phyloP scores from a whole-genome alignment of 805 yeast species.

The Schwanniomyces sp. region DNA sequence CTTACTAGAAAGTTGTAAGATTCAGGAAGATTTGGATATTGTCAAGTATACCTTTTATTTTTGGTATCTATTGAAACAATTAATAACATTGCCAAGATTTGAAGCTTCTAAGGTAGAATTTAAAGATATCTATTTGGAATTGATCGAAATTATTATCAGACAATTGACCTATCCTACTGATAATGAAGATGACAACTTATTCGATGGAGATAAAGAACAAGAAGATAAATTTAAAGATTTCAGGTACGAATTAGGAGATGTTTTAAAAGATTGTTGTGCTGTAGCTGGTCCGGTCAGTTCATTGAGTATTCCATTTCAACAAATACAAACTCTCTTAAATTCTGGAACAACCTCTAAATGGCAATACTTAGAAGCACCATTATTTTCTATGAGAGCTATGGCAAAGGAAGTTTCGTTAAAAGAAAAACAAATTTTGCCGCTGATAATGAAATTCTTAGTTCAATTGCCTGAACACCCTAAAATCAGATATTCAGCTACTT shows the following conservation, averaged over 20 bases:
- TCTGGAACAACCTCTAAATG: slow-evolving; percentile 50
- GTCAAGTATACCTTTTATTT: slow-evolving; percentile 89
- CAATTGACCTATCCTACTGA: slow-evolving; percentile 74
- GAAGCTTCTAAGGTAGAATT: slow-evolving; percentile 51
- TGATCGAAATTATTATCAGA: slow-evolving; percentile 59
- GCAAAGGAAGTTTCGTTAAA: slow-evolving; percentile 79
- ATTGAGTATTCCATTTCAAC: slow-evolving; percentile 65
- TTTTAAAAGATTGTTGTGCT: slow-evolving; percentile 91
- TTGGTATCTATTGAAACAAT: slow-evolving; percentile 81
- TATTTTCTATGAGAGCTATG: slow-evolving; percentile 90
- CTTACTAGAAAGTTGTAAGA: slow-evolving; percentile 66
- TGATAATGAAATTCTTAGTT: slow-evolving; percentile 66
- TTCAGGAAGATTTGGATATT: slow-evolving; percentile 82
- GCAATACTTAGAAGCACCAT: slow-evolving; percentile 89
- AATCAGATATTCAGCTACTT: slow-evolving; percentile 87
- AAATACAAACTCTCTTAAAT: slow-evolving; percentile 46
- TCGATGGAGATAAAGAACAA: slow-evolving; percentile 68
- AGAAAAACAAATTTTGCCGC: slow-evolving; percentile 70
- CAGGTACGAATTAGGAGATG: slow-evolving; percentile 96
- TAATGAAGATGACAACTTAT: slow-evolving; percentile 36
- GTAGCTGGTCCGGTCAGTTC: slow-evolving; percentile 79
- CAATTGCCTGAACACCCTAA: slow-evolving; percentile 82
- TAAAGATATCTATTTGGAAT: slow-evolving; percentile 53
- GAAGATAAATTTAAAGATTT: slow-evolving; percentile 93
- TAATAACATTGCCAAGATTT: slow-evolving; percentile 61